A percentile compares a stretch with the other conserved stretches of the same genome.
Conservation (phyloP, 352 stramenopile species). For the Pythium phragmiticola region DNA sequence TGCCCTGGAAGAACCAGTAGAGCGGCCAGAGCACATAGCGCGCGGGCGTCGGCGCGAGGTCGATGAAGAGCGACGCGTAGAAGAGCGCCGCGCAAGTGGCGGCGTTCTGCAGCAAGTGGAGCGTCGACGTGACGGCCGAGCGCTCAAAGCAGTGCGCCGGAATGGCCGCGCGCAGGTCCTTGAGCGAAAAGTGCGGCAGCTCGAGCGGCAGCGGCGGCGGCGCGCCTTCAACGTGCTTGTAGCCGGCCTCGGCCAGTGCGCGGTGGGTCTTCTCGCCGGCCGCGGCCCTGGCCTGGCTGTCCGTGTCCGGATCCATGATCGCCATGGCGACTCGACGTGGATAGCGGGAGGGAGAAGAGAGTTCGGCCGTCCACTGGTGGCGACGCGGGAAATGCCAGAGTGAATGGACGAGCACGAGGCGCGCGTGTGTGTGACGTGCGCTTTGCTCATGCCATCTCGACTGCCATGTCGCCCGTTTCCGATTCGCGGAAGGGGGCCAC, state of each 20-base stretch:
- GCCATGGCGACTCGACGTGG: constrained; percentile 36
- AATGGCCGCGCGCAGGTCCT: constrained; percentile 90
- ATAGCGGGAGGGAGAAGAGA: background rate
- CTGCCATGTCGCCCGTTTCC: background rate
- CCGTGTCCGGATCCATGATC: constrained; percentile 62
- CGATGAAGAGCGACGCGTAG: constrained; percentile 83
- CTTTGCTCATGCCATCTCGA: background rate
- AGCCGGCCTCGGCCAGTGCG: constrained; percentile 59
- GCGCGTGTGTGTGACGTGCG: constrained; percentile 16
- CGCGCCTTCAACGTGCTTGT: constrained; percentile 67
- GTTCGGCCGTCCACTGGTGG: constrained; percentile 1
- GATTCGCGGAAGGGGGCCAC: background rate
- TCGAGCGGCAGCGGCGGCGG: constrained; percentile 80
- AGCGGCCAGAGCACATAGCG: constrained; percentile 85
- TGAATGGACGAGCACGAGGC: background rate
- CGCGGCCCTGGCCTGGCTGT: constrained; percentile 33
- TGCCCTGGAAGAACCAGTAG: constrained; percentile 98
- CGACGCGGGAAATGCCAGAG: constrained; percentile 12
- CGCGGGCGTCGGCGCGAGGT: constrained; percentile 49
- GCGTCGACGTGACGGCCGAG: constrained; percentile 89
- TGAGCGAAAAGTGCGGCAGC: constrained; percentile 84
- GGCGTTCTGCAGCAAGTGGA: constrained; percentile 92
- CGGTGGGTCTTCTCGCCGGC: constrained; percentile 42
- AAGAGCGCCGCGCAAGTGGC: constrained; percentile 87
- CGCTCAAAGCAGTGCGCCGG: constrained; percentile 96